A percentile compares a stretch with the other conserved stretches of the same genome.
These are phyloP conservation scores for Arthrinium puccinioides DNA, from an alignment of 2,329 filamentous ascomycete genomes.

Conservation along the genomic window DNA sequence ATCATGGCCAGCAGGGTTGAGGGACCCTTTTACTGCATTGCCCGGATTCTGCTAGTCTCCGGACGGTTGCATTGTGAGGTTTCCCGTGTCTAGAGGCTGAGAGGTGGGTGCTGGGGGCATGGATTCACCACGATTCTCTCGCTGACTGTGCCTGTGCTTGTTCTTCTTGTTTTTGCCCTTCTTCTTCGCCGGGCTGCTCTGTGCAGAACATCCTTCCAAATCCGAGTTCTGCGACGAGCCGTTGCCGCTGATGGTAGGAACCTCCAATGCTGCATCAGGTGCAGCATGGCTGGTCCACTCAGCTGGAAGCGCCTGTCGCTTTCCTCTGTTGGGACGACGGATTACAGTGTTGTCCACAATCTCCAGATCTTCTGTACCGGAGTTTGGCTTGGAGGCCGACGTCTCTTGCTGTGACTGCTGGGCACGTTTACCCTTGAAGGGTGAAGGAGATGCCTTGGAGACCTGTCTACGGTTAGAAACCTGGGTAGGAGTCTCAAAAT, in stretches of 20 bases:
- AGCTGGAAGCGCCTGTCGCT: constrained; percentile 4
- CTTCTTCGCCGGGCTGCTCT: background rate
- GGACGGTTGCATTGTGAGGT: background rate
- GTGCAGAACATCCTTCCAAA: background rate
- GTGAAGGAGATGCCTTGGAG: too few relatives aligned
- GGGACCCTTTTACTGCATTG: background rate
- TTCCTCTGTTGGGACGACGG: constrained; percentile 8
- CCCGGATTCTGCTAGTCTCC: constrained; percentile 2
- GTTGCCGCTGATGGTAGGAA: too few relatives aligned
- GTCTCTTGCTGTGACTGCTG: too few relatives aligned
- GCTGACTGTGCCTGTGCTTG: constrained; percentile 6
- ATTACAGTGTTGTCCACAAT: constrained; percentile 11
- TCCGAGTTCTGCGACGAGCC: background rate
- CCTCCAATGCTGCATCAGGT: too few relatives aligned
- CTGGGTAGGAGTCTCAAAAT: too few relatives aligned
- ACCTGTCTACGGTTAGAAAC: too few relatives aligned
- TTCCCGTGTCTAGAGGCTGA: background rate
- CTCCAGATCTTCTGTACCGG: too few relatives aligned
- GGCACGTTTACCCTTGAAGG: too few relatives aligned
- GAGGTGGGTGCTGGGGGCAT: background rate
- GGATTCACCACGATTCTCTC: background rate
- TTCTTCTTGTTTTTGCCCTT: constrained; percentile 4
- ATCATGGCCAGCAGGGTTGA: constrained; percentile 3
- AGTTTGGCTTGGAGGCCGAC: too few relatives aligned
- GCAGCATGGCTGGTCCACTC: constrained; percentile 4